Conservation (phyloP, 371 early-diverging fungal species). For the Dinochytrium kinnereticum region DNA sequence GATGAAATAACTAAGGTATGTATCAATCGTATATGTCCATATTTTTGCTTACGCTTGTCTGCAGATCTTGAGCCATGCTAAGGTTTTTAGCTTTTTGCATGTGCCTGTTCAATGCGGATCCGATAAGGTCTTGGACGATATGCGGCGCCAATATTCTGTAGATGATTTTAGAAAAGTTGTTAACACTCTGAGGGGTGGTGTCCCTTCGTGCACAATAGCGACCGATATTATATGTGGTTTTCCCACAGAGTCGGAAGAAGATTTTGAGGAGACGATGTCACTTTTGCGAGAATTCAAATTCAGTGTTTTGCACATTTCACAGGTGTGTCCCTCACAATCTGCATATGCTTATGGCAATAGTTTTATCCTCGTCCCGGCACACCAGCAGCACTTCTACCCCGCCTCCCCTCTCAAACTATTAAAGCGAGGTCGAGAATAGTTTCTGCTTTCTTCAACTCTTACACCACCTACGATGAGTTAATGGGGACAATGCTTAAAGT, state of each 20-base stretch:
- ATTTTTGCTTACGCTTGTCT: background rate
- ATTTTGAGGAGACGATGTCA: slow-evolving; percentile 50
- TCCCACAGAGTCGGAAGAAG: slow-evolving; percentile 58
- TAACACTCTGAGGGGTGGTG: slow-evolving; percentile 33
- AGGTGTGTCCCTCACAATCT: slow-evolving; percentile 23
- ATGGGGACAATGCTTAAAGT: slow-evolving; percentile 34
- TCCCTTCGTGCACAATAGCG: slow-evolving; percentile 44
- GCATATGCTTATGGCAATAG: background rate
- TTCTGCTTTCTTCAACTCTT: slow-evolving; percentile 53
- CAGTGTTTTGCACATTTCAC: slow-evolving; percentile 58
- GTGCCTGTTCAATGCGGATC: slow-evolving; percentile 59
- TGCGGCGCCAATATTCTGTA: slow-evolving; percentile 55
- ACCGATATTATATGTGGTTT: slow-evolving; percentile 61
- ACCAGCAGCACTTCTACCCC: slow-evolving; percentile 55
- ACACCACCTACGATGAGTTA: slow-evolving; percentile 36
- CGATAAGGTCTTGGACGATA: slow-evolving; percentile 51
- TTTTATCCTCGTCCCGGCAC: slow-evolving; percentile 64
- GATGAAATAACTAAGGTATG: slow-evolving; percentile 43
- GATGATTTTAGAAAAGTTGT: slow-evolving; percentile 52
- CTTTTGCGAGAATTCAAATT: slow-evolving; percentile 46
- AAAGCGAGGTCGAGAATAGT: slow-evolving; percentile 49
- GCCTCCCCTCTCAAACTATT: slow-evolving; percentile 44
- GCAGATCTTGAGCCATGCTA: slow-evolving; percentile 37
- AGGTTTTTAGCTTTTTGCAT: slow-evolving; percentile 59
- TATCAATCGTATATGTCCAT: background rate